A percentile compares a stretch with the other conserved stretches of the same genome.
phyloP scores from a whole-genome alignment of 106 monocot species.

The Acanthochlamys bracteata region DNA sequence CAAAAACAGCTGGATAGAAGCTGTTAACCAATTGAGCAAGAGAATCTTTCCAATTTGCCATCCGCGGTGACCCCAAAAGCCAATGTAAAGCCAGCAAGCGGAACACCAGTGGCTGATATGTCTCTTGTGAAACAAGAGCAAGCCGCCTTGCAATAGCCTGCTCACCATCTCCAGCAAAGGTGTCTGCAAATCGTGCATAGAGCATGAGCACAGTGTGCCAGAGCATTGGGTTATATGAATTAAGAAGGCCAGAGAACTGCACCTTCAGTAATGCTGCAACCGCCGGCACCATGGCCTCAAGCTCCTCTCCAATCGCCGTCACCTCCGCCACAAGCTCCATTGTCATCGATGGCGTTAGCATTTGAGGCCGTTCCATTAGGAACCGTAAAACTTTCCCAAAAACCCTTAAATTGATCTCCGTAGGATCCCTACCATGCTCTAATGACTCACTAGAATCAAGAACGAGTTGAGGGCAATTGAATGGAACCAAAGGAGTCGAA shows the following conservation, averaged over 20 bases:
- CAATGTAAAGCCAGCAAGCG: conserved; percentile 76
- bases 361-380: conserved; percentile 50
- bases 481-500: conserved; percentile 47
- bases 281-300: conserved; percentile 47
- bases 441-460: not conserved
- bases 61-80: conserved; percentile 44
- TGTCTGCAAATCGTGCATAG: conserved; percentile 67
- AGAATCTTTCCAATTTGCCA: conserved; percentile 17
- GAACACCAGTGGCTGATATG: conserved; percentile 49
- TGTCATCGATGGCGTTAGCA: conserved; percentile 50
- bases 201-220: conserved; percentile 72
- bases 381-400: conserved; percentile 55
- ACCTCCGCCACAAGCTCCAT: conserved; percentile 52
- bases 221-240: conserved; percentile 66
- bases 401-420: conserved; percentile 60
- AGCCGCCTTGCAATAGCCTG: conserved; percentile 50
- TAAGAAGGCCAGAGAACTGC: conserved; percentile 82
- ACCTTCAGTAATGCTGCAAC: conserved; percentile 82
- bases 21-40: conserved; percentile 17
- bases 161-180: conserved; percentile 59
- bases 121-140: conserved; percentile 44
- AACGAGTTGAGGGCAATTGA: conserved; percentile 27
- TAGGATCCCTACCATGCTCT: conserved; percentile 11
- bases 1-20: conserved; percentile 75
- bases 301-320: conserved; percentile 25